Percentiles rank a stretch among this genome's conserved stretches.
phyloP scores from a whole-genome alignment of 345 rosid genomes.

The Gossypium anomalum region DNA sequence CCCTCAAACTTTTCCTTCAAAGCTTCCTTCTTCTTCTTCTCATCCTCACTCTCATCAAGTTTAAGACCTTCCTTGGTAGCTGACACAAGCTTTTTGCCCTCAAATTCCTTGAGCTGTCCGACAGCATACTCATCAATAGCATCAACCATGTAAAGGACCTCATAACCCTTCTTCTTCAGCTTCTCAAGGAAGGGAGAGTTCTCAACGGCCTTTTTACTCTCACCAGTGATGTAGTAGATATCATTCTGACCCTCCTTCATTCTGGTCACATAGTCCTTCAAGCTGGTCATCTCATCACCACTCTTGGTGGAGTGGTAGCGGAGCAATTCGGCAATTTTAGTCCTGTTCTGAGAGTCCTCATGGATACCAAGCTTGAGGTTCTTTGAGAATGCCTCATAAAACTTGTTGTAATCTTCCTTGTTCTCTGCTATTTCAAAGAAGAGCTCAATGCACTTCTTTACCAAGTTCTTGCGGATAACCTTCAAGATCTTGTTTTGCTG shows the following conservation, averaged over 20 bases:
- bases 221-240: constrained; percentile 83
- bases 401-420: constrained; percentile 92
- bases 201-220: constrained; percentile 90
- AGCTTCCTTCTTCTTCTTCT: constrained; percentile 59
- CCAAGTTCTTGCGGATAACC: constrained; percentile 87
- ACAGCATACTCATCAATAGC: constrained; percentile 81
- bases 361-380: constrained; percentile 88
- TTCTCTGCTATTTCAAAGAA: constrained; percentile 91
- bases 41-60: constrained; percentile 69
- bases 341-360: constrained; percentile 74
- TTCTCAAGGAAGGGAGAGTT: constrained; percentile 93
- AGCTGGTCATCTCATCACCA: constrained; percentile 80
- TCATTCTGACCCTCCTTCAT: constrained; percentile 91
- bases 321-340: constrained; percentile 76
- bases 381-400: constrained; percentile 86
- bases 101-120: constrained; percentile 83
- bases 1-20: constrained; percentile 70
- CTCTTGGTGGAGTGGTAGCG: constrained; percentile 92
- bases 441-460: constrained; percentile 88
- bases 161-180: constrained; percentile 82
- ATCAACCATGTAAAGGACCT: constrained; percentile 80
- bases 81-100: constrained; percentile 81
- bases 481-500: constrained; percentile 94
- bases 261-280: constrained; percentile 88
- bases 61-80: constrained; percentile 86